A percentile compares a stretch with the other conserved stretches of the same genome.
Evolutionary conservation across 768 basidiomycete species (phyloP).

Genomic region (Leccinum disarticulatum): DNA sequence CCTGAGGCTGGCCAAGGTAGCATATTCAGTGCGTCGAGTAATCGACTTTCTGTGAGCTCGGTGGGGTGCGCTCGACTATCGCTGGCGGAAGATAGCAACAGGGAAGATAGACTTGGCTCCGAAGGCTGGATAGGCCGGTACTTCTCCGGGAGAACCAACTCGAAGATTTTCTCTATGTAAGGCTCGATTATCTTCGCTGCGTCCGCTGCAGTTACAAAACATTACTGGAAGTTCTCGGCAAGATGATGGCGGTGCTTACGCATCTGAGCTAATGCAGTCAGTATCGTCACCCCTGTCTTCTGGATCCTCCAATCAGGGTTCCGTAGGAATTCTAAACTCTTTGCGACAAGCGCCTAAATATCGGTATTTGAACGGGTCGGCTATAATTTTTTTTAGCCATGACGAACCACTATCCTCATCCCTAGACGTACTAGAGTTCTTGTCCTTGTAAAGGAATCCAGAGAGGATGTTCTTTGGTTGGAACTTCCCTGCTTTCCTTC

Average conservation of each 20-base stretch:
- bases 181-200: neutral
- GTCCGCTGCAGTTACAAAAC: neutral
- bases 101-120: too few species aligned
- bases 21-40: neutral
- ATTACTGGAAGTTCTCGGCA: neutral
- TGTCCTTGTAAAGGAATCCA: slow-evolving; percentile 24
- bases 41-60: neutral
- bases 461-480: slow-evolving; percentile 18
- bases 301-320: slow-evolving; percentile 16
- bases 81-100: neutral
- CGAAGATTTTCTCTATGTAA: neutral
- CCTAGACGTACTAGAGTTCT: slow-evolving; percentile 15
- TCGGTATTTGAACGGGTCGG: neutral
- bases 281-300: slow-evolving; percentile 25
- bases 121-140: neutral
- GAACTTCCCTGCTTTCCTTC: slow-evolving; percentile 14
- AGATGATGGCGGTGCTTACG: slow-evolving; percentile 3
- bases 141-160: neutral
- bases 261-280: slow-evolving; percentile 22
- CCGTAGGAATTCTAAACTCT: slow-evolving; percentile 8
- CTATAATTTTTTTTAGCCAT: neutral
- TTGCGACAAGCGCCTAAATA: slow-evolving; percentile 9
- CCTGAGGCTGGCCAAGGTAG: slow-evolving; percentile 11
- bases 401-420: neutral
- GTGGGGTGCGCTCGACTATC: neutral